Base-by-base conservation (phyloP, 1,284 basidiomycete genomes). In the Phylloporus gajari region DNA sequence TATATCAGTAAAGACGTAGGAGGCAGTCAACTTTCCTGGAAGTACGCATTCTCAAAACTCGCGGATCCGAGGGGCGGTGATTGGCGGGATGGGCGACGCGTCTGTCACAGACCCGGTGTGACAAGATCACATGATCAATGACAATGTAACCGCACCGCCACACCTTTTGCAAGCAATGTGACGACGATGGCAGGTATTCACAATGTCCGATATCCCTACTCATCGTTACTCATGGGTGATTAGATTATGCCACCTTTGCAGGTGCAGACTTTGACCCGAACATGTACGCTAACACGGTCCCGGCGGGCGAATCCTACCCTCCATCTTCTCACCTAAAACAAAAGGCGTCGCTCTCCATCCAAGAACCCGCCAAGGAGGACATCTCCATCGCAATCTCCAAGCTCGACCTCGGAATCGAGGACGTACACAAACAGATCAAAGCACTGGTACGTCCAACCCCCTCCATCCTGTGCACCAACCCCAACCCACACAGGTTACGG, bases 381-480 rank as follows among this genome's bases (percentile, higher is more conserved):
- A 91, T 97, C 6, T 93, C 94, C 11, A 89, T 95, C 3, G 94
- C 95, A 5, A 92, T 97, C 46, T 92, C 94, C 13, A 95, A 94
- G 79, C 86, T 98, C 8, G 93, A 93, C 72, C 88, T 91, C 76
- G 94, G 92, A 4, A 93, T 97, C 73, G 96, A 97, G 65, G 95
- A 97, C 80, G 91, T 97, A 27, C 93, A 93, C 40, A 94, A 93
- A 79, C 95, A 97, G 82, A 91, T 97, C 65, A 93, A 94, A 83
- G 88, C 87, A 70, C 87, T 97, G 82, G 95, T 96, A 69, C 77
- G 92, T 86, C 27, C 35, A 5, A n/a, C 30, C 11, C 67, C 30
- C 2, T 32, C 9, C 23, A 2, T 9, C 5, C 17, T 25, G 3
- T 40, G 23, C 30, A 5, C 35, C 30, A 30, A 69, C 5, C n/a